Conservation (phyloP, 148 eudicot species). For the Rhododendron ferrugineum region DNA sequence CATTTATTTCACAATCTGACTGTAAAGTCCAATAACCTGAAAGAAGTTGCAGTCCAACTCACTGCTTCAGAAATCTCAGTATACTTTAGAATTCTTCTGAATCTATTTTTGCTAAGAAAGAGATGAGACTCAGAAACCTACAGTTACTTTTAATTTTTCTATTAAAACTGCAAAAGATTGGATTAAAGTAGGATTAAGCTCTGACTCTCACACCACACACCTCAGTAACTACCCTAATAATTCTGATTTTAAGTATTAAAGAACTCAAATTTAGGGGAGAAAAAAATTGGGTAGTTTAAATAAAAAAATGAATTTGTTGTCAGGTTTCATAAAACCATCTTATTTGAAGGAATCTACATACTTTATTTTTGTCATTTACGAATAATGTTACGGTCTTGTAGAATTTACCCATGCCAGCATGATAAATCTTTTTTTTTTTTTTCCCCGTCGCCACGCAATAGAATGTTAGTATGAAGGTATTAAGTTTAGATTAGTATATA, state of each 20-base stretch:
- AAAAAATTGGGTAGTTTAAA: background rate
- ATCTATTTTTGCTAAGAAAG: background rate
- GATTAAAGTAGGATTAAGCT: constrained; percentile 5
- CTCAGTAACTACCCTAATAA: background rate
- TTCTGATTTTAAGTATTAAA: background rate
- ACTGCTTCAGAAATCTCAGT: constrained; percentile 1
- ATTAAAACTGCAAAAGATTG: constrained; percentile 7
- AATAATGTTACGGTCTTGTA: background rate
- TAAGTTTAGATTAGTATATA: too few species aligned
- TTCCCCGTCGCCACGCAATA: background rate
- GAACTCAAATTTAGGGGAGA: background rate
- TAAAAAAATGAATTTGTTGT: background rate
- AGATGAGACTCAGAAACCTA: background rate
- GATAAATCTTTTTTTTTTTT: background rate
- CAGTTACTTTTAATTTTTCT: background rate
- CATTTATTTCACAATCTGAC: background rate
- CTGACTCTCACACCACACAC: constrained; percentile 13
- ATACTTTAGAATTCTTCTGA: background rate
- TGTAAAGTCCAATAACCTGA: background rate
- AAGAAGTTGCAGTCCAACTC: background rate
- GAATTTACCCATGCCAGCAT: background rate
- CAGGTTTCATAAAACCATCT: background rate
- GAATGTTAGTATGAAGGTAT: background rate
- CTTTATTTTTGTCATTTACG: background rate
- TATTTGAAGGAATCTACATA: background rate